These are phyloP conservation scores for Rutidosis leptorrhynchoides DNA, from an alignment of 129 eudicot species.

Conservation along the genomic window DNA sequence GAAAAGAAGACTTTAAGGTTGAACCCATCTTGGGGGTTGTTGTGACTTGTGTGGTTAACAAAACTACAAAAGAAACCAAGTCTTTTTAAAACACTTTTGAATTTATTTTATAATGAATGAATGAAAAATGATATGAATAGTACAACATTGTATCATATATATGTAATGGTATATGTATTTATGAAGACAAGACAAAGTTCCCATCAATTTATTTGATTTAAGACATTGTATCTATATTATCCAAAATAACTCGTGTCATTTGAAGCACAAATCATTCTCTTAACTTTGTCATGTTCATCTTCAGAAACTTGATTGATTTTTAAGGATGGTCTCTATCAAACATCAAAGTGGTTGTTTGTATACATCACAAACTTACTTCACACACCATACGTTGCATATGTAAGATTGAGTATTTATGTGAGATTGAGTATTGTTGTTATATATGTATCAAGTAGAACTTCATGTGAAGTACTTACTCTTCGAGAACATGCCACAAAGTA, in stretches of 20 bases:
- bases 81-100: neutral
- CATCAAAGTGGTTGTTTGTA: neutral
- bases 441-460: neutral
- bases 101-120: neutral
- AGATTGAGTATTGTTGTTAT: no score
- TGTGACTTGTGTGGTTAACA: neutral
- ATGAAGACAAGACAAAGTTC: neutral
- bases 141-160: no score
- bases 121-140: no score
- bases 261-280: neutral
- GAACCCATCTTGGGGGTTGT: constrained; percentile 16
- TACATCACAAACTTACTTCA: neutral
- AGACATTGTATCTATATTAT: neutral
- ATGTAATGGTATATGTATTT: no score
- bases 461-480: neutral
- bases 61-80: neutral
- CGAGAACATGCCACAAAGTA: neutral
- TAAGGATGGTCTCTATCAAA: neutral
- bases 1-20: constrained; percentile 21
- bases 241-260: neutral
- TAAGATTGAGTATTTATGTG: no score
- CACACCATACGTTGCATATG: no score
- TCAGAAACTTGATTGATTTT: neutral
- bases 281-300: neutral
- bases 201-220: neutral